Percentiles rank a stretch among this genome's conserved stretches.
These are phyloP conservation scores for Suillus placidus DNA, from an alignment of 768 basidiomycete species.

Conservation along the genomic window DNA sequence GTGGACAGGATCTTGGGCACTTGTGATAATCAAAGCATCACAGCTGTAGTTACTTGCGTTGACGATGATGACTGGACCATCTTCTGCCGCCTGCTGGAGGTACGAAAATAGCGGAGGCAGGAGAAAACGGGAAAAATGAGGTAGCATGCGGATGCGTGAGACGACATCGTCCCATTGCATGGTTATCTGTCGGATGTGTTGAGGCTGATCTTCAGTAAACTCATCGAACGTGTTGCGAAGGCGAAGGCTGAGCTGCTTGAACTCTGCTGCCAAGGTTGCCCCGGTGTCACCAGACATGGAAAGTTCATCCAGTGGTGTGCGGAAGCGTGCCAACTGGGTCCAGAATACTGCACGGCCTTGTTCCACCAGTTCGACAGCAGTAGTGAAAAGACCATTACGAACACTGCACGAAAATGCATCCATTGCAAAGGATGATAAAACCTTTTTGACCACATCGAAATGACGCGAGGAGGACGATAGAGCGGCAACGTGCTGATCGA, in stretches of 20 bases:
- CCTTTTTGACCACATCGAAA: not conserved
- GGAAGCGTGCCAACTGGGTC: slow-evolving; percentile 5
- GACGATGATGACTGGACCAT: slow-evolving; percentile 22
- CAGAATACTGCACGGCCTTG: slow-evolving; percentile 1
- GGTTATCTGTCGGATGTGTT: no score
- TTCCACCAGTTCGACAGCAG: slow-evolving; percentile 3
- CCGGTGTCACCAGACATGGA: not conserved
- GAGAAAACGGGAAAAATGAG: slow-evolving; percentile 20
- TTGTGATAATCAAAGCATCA: slow-evolving; percentile 14
- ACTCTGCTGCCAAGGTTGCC: slow-evolving; percentile 8
- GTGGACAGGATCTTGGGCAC: not conserved
- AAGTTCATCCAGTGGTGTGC: not conserved
- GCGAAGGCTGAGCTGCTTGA: slow-evolving; percentile 13
- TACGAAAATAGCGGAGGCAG: slow-evolving; percentile 13
- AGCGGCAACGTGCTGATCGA: slow-evolving; percentile 21
- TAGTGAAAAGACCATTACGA: not conserved
- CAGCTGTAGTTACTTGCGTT: slow-evolving; percentile 19
- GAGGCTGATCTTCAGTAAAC: not conserved
- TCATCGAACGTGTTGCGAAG: slow-evolving; percentile 4
- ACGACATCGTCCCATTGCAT: no score
- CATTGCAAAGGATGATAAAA: not conserved
- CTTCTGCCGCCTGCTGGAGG: slow-evolving; percentile 17
- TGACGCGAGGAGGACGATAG: slow-evolving; percentile 5
- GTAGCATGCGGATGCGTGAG: not conserved
- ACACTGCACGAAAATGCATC: slow-evolving; percentile 3